phyloP scores from a whole-genome alignment of 768 basidiomycete species.

The Auricularia heimuer region DNA sequence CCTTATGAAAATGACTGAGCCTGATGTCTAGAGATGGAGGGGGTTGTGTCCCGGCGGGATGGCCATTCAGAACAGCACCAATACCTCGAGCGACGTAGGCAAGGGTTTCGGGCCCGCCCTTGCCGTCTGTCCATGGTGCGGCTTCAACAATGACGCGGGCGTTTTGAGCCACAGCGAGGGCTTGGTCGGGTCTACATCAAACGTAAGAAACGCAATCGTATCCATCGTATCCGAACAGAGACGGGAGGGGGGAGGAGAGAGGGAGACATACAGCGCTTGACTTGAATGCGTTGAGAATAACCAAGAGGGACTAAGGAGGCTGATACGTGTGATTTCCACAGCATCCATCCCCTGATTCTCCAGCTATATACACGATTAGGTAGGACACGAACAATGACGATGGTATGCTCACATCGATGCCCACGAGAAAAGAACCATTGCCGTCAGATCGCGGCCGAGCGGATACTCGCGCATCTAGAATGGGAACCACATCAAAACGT shows the following conservation, averaged over 20 bases:
- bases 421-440: constrained; percentile 9
- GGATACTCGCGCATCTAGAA: constrained; percentile 43
- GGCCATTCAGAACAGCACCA: constrained; percentile 4
- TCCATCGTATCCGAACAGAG: no score
- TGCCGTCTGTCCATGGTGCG: constrained; percentile 26
- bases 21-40: constrained; percentile 49
- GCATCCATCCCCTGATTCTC: constrained; percentile 36
- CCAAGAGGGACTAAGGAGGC: constrained; percentile 65
- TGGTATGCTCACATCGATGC: constrained; percentile 10
- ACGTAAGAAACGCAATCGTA: neutral
- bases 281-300: constrained; percentile 32
- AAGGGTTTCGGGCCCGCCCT: neutral
- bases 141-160: constrained; percentile 35
- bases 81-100: neutral
- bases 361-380: constrained; percentile 34
- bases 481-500: constrained; percentile 47
- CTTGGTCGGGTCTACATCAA: constrained; percentile 16
- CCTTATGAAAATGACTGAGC: constrained; percentile 39
- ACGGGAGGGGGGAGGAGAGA: neutral
- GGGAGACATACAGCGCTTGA: constrained; percentile 32
- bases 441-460: constrained; percentile 34
- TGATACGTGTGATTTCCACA: constrained; percentile 47
- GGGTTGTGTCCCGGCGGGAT: constrained; percentile 15
- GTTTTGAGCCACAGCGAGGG: constrained; percentile 39
- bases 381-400: neutral